A percentile compares a stretch with the other conserved stretches of the same genome.
Evolutionary conservation across 768 basidiomycete species (phyloP).

Genomic region (Inosperma sp.): DNA sequence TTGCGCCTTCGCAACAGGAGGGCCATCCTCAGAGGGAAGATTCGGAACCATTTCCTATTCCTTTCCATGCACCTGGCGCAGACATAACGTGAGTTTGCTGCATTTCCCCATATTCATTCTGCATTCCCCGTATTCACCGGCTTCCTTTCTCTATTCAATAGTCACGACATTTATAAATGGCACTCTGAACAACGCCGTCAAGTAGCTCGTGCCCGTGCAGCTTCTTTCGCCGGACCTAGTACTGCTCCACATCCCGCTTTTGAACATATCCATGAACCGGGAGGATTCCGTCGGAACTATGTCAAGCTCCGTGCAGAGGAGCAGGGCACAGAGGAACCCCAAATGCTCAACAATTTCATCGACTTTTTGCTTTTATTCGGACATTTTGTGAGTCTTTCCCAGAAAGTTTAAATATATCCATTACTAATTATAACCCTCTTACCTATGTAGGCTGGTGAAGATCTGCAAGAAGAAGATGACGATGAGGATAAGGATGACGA

Average conservation of each 20-base stretch:
- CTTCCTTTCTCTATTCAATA: too few species aligned
- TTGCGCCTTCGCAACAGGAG: conserved; percentile 10
- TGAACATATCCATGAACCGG: conserved; percentile 32
- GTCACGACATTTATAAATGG: too few species aligned
- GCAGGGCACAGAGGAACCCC: conserved; percentile 56
- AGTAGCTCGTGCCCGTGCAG: too few species aligned
- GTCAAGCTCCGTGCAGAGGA: conserved; percentile 67
- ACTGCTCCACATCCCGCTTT: neutral
- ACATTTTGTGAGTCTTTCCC: conserved; percentile 74
- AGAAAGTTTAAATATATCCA: neutral
- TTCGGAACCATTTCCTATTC: conserved; percentile 78
- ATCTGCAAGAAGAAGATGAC: conserved; percentile 85
- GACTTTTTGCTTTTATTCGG: conserved; percentile 95
- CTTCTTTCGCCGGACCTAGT: conserved; percentile 6
- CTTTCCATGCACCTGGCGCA: conserved; percentile 81
- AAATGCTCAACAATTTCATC: conserved; percentile 78
- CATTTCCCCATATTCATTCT: conserved; percentile 2
- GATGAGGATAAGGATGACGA: conserved; percentile 75
- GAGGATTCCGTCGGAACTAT: conserved; percentile 88
- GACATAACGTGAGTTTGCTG: conserved; percentile 78
- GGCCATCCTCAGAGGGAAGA: conserved; percentile 41
- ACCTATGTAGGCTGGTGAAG: conserved; percentile 73
- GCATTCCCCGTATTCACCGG: neutral
- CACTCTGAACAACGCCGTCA: too few species aligned
- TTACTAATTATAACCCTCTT: conserved; percentile 9